A percentile compares a stretch with the other conserved stretches of the same genome.
Conservation (phyloP, 495 filamentous ascomycete genomes). For the Penicillium coffeae region DNA sequence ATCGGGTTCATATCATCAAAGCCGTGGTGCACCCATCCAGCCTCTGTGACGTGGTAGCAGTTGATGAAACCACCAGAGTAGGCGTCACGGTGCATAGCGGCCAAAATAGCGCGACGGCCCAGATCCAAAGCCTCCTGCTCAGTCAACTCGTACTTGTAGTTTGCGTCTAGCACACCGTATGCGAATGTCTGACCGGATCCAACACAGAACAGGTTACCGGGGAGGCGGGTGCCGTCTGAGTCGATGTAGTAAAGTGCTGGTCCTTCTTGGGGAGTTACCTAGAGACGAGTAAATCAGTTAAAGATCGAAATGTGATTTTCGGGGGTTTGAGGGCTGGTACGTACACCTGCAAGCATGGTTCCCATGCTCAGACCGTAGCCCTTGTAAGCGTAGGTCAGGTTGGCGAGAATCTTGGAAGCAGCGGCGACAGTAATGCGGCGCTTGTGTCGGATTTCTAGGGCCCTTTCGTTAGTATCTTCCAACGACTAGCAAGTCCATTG, state of each 20-base stretch:
- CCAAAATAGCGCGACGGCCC: conserved; percentile 84
- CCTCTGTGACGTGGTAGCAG: conserved; percentile 96
- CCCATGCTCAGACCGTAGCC: conserved; percentile 97
- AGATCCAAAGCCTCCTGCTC: conserved; percentile 86
- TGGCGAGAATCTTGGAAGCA: conserved; percentile 96
- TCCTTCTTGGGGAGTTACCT: conserved; percentile 83
- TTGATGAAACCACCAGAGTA: conserved; percentile 99
- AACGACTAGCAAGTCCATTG: background rate
- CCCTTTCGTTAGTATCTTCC: background rate
- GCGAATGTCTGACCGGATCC: conserved; percentile 98
- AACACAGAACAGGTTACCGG: conserved; percentile 96
- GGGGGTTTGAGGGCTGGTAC: conserved; percentile 9
- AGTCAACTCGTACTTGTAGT: conserved; percentile 84
- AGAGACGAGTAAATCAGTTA: conserved; percentile 2
- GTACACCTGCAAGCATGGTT: conserved; percentile 96
- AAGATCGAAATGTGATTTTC: background rate
- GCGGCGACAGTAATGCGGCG: conserved; percentile 96
- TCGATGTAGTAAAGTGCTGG: conserved; percentile 99
- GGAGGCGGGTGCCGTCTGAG: conserved; percentile 87
- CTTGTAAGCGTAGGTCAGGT: conserved; percentile 97
- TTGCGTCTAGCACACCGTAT: conserved; percentile 93
- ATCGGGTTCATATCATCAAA: conserved; percentile 94
- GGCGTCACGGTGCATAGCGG: conserved; percentile 96
- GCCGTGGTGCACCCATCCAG: conserved; percentile 96
- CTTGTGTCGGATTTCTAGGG: conserved; percentile 94